Percentiles rank a stretch among this genome's conserved stretches.
Conservation (phyloP, 1,139 yeast genomes). For the Taphrina communis region DNA sequence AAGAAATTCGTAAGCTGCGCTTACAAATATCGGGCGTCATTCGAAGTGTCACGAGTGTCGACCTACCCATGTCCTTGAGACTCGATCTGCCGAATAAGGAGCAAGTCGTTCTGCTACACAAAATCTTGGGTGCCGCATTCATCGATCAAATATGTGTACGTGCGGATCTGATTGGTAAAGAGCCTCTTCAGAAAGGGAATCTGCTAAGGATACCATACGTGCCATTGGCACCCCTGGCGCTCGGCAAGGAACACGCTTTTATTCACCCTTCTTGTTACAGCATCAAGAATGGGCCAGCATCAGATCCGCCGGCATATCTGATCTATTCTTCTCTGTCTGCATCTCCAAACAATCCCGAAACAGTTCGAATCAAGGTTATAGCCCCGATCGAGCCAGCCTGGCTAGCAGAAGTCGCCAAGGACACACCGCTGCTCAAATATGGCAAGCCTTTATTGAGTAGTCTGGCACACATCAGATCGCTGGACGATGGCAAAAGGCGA, state of each 20-base stretch:
- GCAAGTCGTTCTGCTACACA: constrained; percentile 82
- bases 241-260: constrained; percentile 36
- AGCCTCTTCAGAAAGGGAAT: constrained; percentile 31
- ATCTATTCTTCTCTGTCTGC: constrained; percentile 30
- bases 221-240: constrained; percentile 35
- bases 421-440: constrained; percentile 40
- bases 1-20: constrained; percentile 81
- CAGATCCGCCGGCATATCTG: constrained; percentile 40
- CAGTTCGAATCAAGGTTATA: constrained; percentile 32
- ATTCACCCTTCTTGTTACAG: constrained; percentile 40
- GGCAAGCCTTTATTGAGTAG: constrained; percentile 39
- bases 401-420: constrained; percentile 34
- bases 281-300: constrained; percentile 26
- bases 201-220: constrained; percentile 37
- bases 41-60: constrained; percentile 56
- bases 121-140: constrained; percentile 91
- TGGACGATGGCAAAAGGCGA: constrained; percentile 26
- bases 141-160: constrained; percentile 88
- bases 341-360: constrained; percentile 15
- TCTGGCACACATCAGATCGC: constrained; percentile 16
- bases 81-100: constrained; percentile 69
- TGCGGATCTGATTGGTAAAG: constrained; percentile 68
- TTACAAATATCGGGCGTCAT: constrained; percentile 79
- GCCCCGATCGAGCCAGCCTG: constrained; percentile 31
- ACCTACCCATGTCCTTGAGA: constrained; percentile 66